phyloP scores from a whole-genome alignment of 768 basidiomycete species.

The Tulasnella sp. region DNA sequence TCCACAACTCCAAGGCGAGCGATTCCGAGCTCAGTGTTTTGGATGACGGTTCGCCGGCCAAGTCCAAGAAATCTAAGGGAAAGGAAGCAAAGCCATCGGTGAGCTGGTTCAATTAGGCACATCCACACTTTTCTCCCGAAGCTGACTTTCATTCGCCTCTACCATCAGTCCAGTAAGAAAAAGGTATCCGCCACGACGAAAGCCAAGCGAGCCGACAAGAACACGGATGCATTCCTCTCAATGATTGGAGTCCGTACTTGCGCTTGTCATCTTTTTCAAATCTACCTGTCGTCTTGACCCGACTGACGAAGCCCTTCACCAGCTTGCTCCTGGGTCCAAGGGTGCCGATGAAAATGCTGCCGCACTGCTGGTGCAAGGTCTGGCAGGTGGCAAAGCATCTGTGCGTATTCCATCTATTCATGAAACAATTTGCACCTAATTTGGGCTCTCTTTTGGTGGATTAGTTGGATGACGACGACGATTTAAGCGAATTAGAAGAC shows the following conservation, averaged over 20 bases:
- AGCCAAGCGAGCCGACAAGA: constrained; percentile 28
- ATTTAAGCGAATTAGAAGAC: constrained; percentile 62
- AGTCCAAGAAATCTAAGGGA: neutral
- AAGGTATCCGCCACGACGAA: constrained; percentile 19
- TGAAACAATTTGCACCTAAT: too few relatives aligned
- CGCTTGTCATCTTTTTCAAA: neutral
- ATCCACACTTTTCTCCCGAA: too few relatives aligned
- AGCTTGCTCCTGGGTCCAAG: constrained; percentile 27
- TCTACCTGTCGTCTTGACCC: neutral
- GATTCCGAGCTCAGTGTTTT: constrained; percentile 32
- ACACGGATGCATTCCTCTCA: constrained; percentile 23
- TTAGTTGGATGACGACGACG: constrained; percentile 52
- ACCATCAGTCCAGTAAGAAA: neutral
- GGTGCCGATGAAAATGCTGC: constrained; percentile 32
- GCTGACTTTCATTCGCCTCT: too few relatives aligned
- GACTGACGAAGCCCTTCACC: neutral
- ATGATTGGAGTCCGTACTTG: constrained; percentile 29
- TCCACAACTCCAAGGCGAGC: constrained; percentile 6
- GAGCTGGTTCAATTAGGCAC: neutral
- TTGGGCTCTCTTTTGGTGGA: too few relatives aligned
- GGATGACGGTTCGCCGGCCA: constrained; percentile 8
- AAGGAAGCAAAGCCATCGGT: constrained; percentile 17
- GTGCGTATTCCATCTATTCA: neutral
- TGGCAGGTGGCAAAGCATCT: constrained; percentile 13
- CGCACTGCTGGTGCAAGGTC: neutral